These are phyloP conservation scores for Durusdinium trenchii DNA, from an alignment of 73 alveolate species.

Conservation along the genomic window DNA sequence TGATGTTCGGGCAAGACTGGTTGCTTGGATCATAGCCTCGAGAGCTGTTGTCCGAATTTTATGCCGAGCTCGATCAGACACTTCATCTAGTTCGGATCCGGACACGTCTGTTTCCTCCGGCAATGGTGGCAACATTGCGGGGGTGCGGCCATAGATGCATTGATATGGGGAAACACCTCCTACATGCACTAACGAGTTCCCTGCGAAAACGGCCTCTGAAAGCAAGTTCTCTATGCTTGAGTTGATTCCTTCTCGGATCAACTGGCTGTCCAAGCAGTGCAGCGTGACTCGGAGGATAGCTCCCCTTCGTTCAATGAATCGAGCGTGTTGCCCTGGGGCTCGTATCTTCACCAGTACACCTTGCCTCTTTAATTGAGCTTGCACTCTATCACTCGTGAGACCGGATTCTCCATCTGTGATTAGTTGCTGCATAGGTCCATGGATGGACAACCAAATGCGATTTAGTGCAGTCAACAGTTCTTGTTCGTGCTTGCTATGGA, in stretches of 20 bases:
- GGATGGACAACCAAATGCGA: neutral
- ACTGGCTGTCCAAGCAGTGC: neutral
- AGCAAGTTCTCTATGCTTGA: neutral
- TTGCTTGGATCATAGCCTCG: conserved; percentile 19
- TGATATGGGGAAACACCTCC: conserved; percentile 15
- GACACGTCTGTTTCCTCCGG: too few relatives aligned
- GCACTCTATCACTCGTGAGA: neutral
- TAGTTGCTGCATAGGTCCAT: conserved; percentile 31
- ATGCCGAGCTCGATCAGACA: neutral
- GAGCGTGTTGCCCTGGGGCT: conserved; percentile 2
- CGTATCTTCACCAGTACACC: neutral
- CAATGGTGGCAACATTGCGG: neutral
- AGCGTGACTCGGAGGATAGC: neutral
- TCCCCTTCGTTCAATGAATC: neutral
- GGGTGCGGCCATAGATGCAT: neutral
- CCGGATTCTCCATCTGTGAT: conserved; percentile 22
- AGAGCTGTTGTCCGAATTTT: neutral
- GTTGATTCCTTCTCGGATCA: neutral
- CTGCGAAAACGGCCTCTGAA: neutral
- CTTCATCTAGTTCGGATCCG: neutral
- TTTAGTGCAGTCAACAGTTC: neutral
- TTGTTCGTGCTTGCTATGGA: neutral
- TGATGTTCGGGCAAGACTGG: neutral
- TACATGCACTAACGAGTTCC: neutral
- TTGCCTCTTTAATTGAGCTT: neutral